Evolutionary conservation across 805 yeast genomes (phyloP), one percentile per base, ranked within the genome.

Genomic region (Zygoascus flipseniorum): DNA sequence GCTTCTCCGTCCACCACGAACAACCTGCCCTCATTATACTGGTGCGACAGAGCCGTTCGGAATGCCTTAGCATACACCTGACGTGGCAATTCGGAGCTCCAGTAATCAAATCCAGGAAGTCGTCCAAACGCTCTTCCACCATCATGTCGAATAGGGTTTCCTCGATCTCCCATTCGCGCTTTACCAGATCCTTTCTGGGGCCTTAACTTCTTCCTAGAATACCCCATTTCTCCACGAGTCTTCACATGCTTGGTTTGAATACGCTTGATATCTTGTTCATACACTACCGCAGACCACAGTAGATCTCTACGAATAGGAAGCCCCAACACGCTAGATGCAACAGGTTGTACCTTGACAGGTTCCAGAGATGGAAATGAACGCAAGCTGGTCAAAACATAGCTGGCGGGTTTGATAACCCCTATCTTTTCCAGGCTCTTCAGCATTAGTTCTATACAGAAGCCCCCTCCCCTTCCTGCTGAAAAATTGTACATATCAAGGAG

Each of bases 121-220:
- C 93, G 83, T 14, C 93, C 97, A 63, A 85, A 80, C 0, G 98
- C 97, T 62, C 84, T 77, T 51, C 92, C 89, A 68, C 96, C 97
- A 64, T 86, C 88, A 64, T 81, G 82, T 72, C 96, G 83, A 46
- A 83, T 85, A 49, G 99, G 99, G 23, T 96, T 88, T 64, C 90
- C 92, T 55, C 86, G 89, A 71, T 90, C 97, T 74, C 99, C 99
- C 52, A 81, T 85, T 76, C 99, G 83, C 52, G 99, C 99, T 57
- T 79, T 78, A 72, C 99, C 99, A 14, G 88, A 74, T 56, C 98
- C 98, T 71, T 93, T 93, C 72, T 93, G 99, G 31, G 89, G 87
- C 41, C 81, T 76, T 60, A 93, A 73, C 67, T 93, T 93, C 64
- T 79, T 78, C 69, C 95, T 79, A 23, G 95, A 85, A 68, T 80